phyloP scores from a whole-genome alignment of 2,329 filamentous ascomycete species.

The Alternaria burnsii region DNA sequence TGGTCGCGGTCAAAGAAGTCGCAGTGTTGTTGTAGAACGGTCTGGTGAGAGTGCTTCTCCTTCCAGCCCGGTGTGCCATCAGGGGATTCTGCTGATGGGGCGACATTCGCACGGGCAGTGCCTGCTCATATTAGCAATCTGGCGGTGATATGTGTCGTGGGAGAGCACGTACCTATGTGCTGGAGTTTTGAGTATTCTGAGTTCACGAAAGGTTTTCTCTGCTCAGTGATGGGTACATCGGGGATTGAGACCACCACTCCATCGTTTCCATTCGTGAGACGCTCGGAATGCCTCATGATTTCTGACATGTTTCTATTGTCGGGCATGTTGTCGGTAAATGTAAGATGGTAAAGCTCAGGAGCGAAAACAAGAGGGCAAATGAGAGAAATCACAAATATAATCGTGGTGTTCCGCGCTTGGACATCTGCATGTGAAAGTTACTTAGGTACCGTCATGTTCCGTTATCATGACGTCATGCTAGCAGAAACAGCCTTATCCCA shows the following conservation, averaged over 20 bases:
- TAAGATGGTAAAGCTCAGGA: background rate
- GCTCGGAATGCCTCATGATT: conserved; percentile 2
- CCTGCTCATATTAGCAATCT: background rate
- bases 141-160: background rate
- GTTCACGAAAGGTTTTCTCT: conserved; percentile 9
- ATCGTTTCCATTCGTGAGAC: background rate
- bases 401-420: background rate
- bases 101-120: conserved; percentile 2
- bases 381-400: background rate
- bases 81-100: background rate
- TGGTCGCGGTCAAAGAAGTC: conserved; percentile 62
- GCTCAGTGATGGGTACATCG: conserved; percentile 10
- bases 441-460: conserved; percentile 1
- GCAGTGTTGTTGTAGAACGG: conserved; percentile 57
- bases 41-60: conserved; percentile 6
- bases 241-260: conserved; percentile 9
- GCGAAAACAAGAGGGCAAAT: background rate
- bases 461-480: conserved; percentile 9
- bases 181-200: background rate
- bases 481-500: background rate
- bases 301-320: conserved; percentile 11
- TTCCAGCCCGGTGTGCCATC: conserved; percentile 5
- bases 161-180: conserved; percentile 1
- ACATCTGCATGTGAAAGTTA: conserved; percentile 2
- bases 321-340: background rate